Conservation (phyloP, 139 green algal species). For the Gonium pectorale region DNA sequence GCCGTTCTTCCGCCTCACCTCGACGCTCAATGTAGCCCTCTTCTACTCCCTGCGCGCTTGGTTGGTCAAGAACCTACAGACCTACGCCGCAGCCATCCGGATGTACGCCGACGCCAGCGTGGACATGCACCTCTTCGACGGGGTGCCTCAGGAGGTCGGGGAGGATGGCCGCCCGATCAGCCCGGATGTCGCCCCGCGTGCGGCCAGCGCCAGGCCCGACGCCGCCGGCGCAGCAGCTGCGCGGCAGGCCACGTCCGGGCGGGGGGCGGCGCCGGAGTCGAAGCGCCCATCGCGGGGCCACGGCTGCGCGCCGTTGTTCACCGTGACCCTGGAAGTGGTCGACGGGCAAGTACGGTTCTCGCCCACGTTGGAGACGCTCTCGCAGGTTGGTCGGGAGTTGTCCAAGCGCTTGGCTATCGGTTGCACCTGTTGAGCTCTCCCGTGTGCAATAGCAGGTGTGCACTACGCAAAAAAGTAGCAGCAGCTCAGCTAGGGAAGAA, state of each 20-base stretch:
- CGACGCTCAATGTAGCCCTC: conserved; percentile 43
- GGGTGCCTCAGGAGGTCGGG: conserved; percentile 24
- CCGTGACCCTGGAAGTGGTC: conserved; percentile 29
- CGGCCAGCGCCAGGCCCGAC: too few species aligned
- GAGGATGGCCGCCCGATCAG: background rate
- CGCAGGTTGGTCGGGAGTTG: background rate
- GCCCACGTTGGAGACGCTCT: conserved; percentile 31
- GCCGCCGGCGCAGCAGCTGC: background rate
- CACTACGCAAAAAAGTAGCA: too few species aligned
- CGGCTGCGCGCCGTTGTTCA: conserved; percentile 34
- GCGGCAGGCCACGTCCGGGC: background rate
- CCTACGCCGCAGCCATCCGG: conserved; percentile 35
- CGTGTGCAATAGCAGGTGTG: background rate
- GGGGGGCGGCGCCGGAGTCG: background rate
- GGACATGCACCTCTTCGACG: conserved; percentile 38
- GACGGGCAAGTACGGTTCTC: conserved; percentile 21
- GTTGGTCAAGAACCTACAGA: conserved; percentile 26
- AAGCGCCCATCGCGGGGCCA: background rate
- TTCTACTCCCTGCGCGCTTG: conserved; percentile 37
- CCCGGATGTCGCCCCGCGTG: background rate
- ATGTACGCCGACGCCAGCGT: conserved; percentile 32
- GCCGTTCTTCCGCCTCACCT: conserved; percentile 43
- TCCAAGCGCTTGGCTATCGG: too few species aligned
- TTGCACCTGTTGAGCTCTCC: too few species aligned
- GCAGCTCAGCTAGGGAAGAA: too few species aligned